A percentile compares a stretch with the other conserved stretches of the same genome.
These are phyloP conservation scores for Carallia pectinifolia DNA, from an alignment of 345 rosid genomes.

Conservation along the genomic window DNA sequence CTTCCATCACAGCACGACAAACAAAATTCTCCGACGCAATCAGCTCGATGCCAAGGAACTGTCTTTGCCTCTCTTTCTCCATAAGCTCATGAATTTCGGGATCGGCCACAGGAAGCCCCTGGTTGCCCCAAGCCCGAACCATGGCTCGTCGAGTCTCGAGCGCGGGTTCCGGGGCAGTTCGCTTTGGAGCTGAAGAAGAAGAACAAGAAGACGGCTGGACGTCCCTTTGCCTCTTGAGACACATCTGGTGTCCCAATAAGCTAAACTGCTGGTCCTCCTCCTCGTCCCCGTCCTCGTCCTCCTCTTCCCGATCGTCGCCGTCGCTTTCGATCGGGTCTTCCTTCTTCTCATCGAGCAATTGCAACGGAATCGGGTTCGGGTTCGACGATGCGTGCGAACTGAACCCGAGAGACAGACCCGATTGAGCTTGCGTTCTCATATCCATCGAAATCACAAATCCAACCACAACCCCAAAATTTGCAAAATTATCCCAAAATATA, in stretches of 20 bases:
- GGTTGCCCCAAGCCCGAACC: slow-evolving; percentile 46
- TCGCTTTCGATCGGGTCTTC: not conserved
- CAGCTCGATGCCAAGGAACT: slow-evolving; percentile 61
- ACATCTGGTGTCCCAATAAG: slow-evolving; percentile 66
- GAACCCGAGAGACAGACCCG: slow-evolving; percentile 33
- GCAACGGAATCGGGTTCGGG: slow-evolving; percentile 40
- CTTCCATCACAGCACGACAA: slow-evolving; percentile 73
- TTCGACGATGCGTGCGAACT: slow-evolving; percentile 24
- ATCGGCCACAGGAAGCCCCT: slow-evolving; percentile 48
- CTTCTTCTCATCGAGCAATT: slow-evolving; percentile 34
- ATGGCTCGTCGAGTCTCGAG: slow-evolving; percentile 34
- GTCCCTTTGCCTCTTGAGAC: slow-evolving; percentile 45
- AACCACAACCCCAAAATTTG: slow-evolving; percentile 8
- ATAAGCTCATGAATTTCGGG: slow-evolving; percentile 56
- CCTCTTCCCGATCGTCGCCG: slow-evolving; percentile 28
- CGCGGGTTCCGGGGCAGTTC: slow-evolving; percentile 30
- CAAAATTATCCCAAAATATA: too few relatives aligned
- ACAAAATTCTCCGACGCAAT: slow-evolving; percentile 83
- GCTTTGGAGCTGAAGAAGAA: slow-evolving; percentile 17
- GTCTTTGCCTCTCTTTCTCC: slow-evolving; percentile 66
- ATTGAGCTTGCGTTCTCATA: slow-evolving; percentile 18
- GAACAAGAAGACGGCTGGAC: slow-evolving; percentile 23
- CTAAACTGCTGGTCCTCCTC: slow-evolving; percentile 52
- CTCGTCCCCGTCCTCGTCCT: slow-evolving; percentile 29
- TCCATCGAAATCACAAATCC: slow-evolving; percentile 29